Conservation (phyloP, 352 stramenopile genomes). For the Aphanomyces astaci region DNA sequence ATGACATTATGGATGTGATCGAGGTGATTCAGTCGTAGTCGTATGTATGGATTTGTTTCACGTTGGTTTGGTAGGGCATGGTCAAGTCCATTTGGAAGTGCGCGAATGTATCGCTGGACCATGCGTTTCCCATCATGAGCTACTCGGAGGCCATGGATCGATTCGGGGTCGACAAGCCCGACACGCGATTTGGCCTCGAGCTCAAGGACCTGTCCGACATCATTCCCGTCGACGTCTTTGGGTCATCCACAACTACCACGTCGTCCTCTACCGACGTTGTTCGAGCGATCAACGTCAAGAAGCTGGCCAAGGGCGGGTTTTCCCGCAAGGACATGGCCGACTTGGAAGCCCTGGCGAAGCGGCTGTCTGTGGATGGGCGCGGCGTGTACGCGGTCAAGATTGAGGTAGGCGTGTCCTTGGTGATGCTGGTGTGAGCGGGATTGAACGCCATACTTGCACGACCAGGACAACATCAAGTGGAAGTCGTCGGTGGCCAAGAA, state of each 20-base stretch:
- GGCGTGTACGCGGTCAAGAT: constrained; percentile 60
- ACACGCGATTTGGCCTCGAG: constrained; percentile 70
- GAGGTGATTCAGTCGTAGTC: no score
- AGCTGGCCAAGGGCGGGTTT: constrained; percentile 41
- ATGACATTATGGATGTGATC: constrained; percentile 68
- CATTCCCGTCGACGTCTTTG: constrained; percentile 36
- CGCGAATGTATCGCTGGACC: constrained; percentile 29
- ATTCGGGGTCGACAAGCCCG: constrained; percentile 80
- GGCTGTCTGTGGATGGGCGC: constrained; percentile 25
- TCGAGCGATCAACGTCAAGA: constrained; percentile 66
- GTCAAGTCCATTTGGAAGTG: constrained; percentile 58
- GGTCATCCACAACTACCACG: constrained; percentile 29
- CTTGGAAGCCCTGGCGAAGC: constrained; percentile 47
- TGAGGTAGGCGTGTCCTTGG: no score
- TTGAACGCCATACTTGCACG: neutral
- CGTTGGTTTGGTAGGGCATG: constrained; percentile 26
- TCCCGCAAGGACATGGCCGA: constrained; percentile 69
- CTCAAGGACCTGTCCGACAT: constrained; percentile 47
- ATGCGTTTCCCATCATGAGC: constrained; percentile 51
- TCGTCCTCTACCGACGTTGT: constrained; percentile 33
- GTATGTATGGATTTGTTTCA: no score
- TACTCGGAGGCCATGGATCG: constrained; percentile 72
- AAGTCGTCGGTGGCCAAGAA: constrained; percentile 67
- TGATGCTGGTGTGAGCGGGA: no score
- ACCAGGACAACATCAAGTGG: constrained; percentile 37